These are phyloP conservation scores for Chenopodium album DNA, from an alignment of 148 eudicot species.

Conservation along the genomic window DNA sequence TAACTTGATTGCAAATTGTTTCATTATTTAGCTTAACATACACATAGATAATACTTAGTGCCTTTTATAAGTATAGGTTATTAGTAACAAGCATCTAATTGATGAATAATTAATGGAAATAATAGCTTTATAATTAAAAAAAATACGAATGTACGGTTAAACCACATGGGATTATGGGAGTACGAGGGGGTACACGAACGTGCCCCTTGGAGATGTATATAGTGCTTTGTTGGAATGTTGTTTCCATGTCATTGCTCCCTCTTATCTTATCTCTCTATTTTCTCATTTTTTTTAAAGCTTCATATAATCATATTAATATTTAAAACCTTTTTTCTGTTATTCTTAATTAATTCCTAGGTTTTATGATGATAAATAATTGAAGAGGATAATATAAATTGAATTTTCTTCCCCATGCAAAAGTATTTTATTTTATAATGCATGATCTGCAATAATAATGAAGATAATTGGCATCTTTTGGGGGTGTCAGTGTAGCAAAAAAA, in stretches of 20 bases:
- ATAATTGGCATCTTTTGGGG: conserved; percentile 13
- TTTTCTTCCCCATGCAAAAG: neutral
- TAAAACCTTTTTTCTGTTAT: neutral
- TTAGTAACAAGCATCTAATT: neutral
- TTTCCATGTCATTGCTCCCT: conserved; percentile 25
- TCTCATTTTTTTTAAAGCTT: neutral
- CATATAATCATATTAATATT: neutral
- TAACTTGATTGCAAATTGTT: too few species aligned
- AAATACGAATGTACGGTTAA: conserved; percentile 13
- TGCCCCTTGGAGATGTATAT: conserved; percentile 18
- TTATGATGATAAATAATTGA: conserved; percentile 3
- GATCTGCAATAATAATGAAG: conserved; percentile 2
- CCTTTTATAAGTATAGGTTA: neutral
- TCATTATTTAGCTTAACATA: too few species aligned
- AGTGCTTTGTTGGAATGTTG: conserved; percentile 25
- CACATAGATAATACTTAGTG: too few species aligned
- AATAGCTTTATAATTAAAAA: neutral
- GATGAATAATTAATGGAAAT: neutral
- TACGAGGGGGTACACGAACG: conserved; percentile 23
- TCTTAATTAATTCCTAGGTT: conserved; percentile 14
- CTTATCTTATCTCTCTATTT: neutral
- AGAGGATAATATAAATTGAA: neutral
- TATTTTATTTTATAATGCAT: neutral
- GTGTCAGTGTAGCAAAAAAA: conserved; percentile 6
- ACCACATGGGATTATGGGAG: conserved; percentile 20